phyloP scores from a whole-genome alignment of 495 filamentous ascomycete species.

The Pyrenopolyporus hunteri region DNA sequence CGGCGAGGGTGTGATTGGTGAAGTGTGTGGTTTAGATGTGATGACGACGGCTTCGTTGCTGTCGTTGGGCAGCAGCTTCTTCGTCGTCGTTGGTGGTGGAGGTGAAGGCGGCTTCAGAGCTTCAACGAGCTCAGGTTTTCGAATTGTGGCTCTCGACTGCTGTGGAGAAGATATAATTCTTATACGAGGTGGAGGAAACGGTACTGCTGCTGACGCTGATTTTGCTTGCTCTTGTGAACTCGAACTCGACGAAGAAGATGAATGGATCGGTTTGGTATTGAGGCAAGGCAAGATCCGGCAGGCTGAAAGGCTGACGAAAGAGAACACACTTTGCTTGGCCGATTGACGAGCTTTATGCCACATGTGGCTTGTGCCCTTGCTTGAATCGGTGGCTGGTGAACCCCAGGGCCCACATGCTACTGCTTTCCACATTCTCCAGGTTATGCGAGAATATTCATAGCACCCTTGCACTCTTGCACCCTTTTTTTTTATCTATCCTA shows the following conservation, averaged over 20 bases:
- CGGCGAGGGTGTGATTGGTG: not conserved
- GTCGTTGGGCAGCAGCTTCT: conserved; percentile 3
- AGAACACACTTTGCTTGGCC: conserved; percentile 28
- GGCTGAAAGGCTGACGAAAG: conserved; percentile 55
- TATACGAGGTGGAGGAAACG: conserved; percentile 4
- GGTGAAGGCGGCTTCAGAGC: conserved; percentile 1
- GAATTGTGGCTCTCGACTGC: conserved; percentile 5
- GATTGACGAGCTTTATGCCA: conserved; percentile 27
- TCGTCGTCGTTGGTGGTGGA: not conserved
- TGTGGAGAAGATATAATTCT: not conserved
- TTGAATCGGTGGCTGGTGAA: conserved; percentile 8
- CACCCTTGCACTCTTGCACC: no score
- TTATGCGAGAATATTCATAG: no score
- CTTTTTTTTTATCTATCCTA: not conserved
- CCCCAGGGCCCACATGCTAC: not conserved
- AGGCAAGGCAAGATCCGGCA: conserved; percentile 43
- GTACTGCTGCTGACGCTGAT: not conserved
- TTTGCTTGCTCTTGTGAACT: conserved; percentile 11
- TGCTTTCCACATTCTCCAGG: no score
- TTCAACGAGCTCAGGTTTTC: conserved; percentile 4
- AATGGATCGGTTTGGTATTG: conserved; percentile 28
- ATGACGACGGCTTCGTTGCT: conserved; percentile 15
- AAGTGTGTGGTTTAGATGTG: not conserved
- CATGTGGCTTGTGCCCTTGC: conserved; percentile 20
- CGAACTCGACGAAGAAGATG: conserved; percentile 2